Evolutionary conservation across 495 filamentous ascomycete genomes (phyloP), one percentile per base, ranked within the genome.

Genomic region (Penicillium odoratum): DNA sequence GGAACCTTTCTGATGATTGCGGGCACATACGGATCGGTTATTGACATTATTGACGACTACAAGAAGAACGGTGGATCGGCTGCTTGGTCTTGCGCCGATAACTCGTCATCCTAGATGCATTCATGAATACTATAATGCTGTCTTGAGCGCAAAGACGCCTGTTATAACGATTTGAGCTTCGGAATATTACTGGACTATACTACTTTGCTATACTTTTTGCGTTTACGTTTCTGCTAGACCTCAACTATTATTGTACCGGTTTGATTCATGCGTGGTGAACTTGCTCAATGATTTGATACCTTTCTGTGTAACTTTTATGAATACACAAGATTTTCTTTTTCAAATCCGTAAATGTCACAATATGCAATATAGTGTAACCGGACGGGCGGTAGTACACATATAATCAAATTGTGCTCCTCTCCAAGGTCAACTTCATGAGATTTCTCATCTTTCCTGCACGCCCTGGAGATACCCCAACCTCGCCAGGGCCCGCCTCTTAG

Each of bases 11-110:
- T 86, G 28, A 75, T 85, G 56, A 73, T 83, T 16, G 75, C 79
- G 10, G 84, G 84, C 15, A 84, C 83, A 3, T 87, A 86, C 57
- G 76, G 84, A 7, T 78, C 73, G 55, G 72, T 86, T 38, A 67
- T 78, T 56, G 77, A 80, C 48, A 83, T 87, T 58, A 77, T 84
- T 55, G 60, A 80, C 18, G 72, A 68, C 50, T 84, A 83, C 52
- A 53, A 63, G 4, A 44, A 56, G 0, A 58, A 55, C 8, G 73
- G 73, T 4, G 70, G 67, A 0, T 67, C 70, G 16, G 58, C 59
- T 11, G 61, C 66, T 3, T 76, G 69, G 66, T 66, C 68, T 18
- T 76, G 73, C 53, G 68, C 65, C 16, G 70, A 76, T 46, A 76
- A 76, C 55, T 74, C 71, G 1, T 31, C 28, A 67, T 48, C 46